Base-by-base conservation (phyloP, 805 yeast genomes). In the Candida ipomoeae region DNA sequence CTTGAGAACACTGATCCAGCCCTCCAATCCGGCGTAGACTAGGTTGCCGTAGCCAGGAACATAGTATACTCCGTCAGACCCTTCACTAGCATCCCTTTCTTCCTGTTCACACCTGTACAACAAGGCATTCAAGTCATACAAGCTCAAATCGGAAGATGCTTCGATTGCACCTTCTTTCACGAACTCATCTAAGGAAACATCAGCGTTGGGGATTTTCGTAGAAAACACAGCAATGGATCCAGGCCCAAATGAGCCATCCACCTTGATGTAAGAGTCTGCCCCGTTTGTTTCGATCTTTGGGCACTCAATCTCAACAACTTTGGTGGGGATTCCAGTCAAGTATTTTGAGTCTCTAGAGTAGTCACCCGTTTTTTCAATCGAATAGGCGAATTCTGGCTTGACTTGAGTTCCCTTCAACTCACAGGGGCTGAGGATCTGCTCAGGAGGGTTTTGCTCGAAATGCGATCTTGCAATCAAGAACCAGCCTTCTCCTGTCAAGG, bases 21-120 rank as follows among this genome's bases (percentile, higher is more conserved):
- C 98, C 66, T 89, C 95, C 20, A 94, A 70, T 10, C 99, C 99
- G 38, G 96, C 91, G 66, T 89, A 92, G 0, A 83, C 85, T 42
- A 91, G 70, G 14, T 73, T 71, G 0, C 97, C 97, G 65, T 78
- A 71, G 31, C 77, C 73, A 0, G 98, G 97, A 43, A 92, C 75
- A 44, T 69, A 65, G 67, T 94, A 92, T 0, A 80, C 80, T 8
- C 97, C 96, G 41, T 78, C 84, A 7, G 66, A 59, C 5, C 96
- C 96, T 20, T 68, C 77, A 56, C 91, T 81, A 11, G 82, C 79
- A 62, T 91, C 97, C 20, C 89, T 73, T 66, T 92, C 99, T 67
- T 92, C 99, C 11, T 85, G 79, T 50, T 89, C 96, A 62, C 94
- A 83, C 47, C 82, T 79, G 71, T 84, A 94, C 29, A 92, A 68